Percentiles rank a stretch among this genome's conserved stretches.
These are phyloP conservation scores for Chimonanthus salicifolius DNA, from an alignment of 164 flowering plant genomes.

Conservation along the genomic window DNA sequence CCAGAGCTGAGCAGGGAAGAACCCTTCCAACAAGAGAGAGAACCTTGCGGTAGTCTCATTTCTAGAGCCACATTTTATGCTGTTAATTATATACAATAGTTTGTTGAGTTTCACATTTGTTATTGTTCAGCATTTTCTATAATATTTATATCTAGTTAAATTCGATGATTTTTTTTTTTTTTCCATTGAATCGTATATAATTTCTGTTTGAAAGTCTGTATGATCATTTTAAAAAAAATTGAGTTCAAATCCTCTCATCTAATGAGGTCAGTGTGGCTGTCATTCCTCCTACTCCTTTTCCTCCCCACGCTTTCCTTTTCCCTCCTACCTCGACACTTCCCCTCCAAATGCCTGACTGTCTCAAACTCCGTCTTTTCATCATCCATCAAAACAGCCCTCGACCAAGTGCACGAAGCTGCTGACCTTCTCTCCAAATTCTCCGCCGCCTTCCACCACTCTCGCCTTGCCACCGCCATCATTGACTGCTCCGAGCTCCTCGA, in stretches of 20 bases:
- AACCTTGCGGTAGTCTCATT: no score
- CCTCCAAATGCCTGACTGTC: slow-evolving; percentile 30
- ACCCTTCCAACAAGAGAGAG: no score
- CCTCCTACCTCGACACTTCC: not conserved
- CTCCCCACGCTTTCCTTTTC: slow-evolving; percentile 2
- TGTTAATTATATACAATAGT: no score
- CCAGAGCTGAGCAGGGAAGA: no score
- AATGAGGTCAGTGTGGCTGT: not conserved
- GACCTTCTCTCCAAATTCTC: slow-evolving; percentile 40
- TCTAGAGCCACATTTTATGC: no score
- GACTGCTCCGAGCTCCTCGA: slow-evolving; percentile 87
- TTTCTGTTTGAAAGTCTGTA: no score
- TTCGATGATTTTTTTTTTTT: no score
- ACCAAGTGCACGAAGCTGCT: slow-evolving; percentile 23
- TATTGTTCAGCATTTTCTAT: no score
- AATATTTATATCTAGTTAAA: no score
- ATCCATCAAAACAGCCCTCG: slow-evolving; percentile 36
- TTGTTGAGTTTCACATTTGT: no score
- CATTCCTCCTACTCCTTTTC: not conserved
- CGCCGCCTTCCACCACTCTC: slow-evolving; percentile 34
- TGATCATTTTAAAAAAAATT: no score
- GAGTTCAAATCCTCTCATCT: not conserved
- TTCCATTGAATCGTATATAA: no score
- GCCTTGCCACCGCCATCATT: slow-evolving; percentile 53
- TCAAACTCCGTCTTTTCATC: slow-evolving; percentile 30